Base-by-base conservation (phyloP, 2,329 filamentous ascomycete species). In the Lasiodiplodia citricola region DNA sequence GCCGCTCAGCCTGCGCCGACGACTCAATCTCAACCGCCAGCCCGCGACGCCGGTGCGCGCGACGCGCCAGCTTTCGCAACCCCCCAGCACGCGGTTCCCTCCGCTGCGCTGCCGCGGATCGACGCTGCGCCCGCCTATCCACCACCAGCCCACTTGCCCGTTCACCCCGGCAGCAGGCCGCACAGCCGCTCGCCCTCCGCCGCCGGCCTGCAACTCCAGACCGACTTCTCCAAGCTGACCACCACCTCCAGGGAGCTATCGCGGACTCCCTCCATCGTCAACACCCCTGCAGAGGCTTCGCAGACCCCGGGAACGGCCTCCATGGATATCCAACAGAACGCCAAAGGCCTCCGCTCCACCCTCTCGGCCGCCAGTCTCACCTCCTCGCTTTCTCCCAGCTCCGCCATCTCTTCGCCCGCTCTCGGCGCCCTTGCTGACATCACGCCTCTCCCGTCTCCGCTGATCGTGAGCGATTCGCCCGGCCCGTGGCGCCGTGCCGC, bases 401-500 rank as follows among this genome's bases (percentile, higher is more conserved):
- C 83, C 13, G 79, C 79, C 41, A 75, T 85, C 25, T 80, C 82
- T 31, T 85, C 83, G 68, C 84, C 84, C 28, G 82, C 81, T 31
- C 78, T 86, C 25, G 80, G 81, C 69, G 81, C 83, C 14, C 80
- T 86, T 75, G 73, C 80, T 55, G 83, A 86, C 72, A 79, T 86
- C 65, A 86, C 83, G n/a, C 84, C 84, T 47, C 77, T 86, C n/a
- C 84, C 84, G 6, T 85, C 83, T 14, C 84, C 84, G 35, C 75
- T 85, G 72, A 74, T 78, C 10, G 78, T 82, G 70, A 75, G 74
- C 70, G 80, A 81, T 68, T 81, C 80, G 41, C 79, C 82, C 5
- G 77, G 77, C 18, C 77, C 80, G 71, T 84, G 83, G 83, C 77
- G 75, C 67, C 75, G 78, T 50, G 76, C 77, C 54, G 74, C 73